Base-by-base conservation (phyloP, 805 yeast species). In the Wickerhamiella domercqiae region DNA sequence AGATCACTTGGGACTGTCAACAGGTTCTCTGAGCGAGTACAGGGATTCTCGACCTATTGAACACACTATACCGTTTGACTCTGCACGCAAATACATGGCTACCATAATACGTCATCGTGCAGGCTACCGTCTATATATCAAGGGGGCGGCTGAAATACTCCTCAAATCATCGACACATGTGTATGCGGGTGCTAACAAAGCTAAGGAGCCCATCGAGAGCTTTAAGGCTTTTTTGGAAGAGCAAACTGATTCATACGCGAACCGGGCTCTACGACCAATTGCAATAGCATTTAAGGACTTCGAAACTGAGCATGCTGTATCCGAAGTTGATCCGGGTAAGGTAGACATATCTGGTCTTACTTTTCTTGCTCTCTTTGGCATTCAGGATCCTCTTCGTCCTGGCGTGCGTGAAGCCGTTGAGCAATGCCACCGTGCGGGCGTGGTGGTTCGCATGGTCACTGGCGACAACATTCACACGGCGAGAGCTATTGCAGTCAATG, bases 381-480 rank as follows among this genome's bases (percentile, higher is more conserved):
- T 90, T 51, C 87, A 83, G 61, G 98, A 90, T 61, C 98, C 98
- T 0, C 66, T 90, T 41, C 75, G 96, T 49, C 70, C 69, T 4
- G 96, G 95, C 44, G 97, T 90, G 7, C 68, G 73, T n/a, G 75
- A 77, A 31, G 94, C 98, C 1, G 94, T 90, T 21, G 64, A 66
- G 29, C 78, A 78, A 52, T 90, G 98, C 61, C 75, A 73, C 48
- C 64, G 64, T 24, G 97, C 98, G 1, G 97, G 98, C 40, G 97
- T 90, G 18, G 71, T 78, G 18, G 97, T 90, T 15, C 70, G 95
- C 48, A 90, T 90, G 98, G 96, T 90, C 32, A 90, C 99, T 16
- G 99, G 99, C 57, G 99, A 90, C 57, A 87, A 87, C 53, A 56
- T 87, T 40, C 61, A 74, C 32, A 90, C 99, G 2, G 99, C 98